Evolutionary conservation across 148 eudicot species (phyloP).

Genomic region (Nepenthes mirabilis): DNA sequence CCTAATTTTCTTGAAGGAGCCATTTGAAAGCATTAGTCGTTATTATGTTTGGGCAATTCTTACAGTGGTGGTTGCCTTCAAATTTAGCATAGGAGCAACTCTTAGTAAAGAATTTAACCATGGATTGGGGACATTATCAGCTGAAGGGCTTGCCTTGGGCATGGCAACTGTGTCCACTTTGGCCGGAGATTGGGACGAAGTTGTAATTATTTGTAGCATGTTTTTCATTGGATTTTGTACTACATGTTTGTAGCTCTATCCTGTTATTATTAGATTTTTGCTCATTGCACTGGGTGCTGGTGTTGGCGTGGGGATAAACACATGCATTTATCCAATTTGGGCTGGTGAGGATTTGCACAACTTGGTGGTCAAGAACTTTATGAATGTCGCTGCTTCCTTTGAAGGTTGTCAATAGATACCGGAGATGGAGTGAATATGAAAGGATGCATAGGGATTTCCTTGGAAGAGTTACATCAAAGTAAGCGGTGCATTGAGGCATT

Average conservation of each 20-base stretch:
- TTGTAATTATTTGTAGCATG: background rate
- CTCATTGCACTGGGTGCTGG: slow-evolving; percentile 56
- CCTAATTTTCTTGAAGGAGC: no score
- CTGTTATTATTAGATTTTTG: slow-evolving; percentile 48
- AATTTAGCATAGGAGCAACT: background rate
- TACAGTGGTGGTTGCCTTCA: no score
- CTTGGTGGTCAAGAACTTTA: slow-evolving; percentile 54
- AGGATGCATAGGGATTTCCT: no score
- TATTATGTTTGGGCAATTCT: no score
- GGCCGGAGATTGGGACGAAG: background rate
- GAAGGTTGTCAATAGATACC: slow-evolving; percentile 25
- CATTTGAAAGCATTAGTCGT: no score
- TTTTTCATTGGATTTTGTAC: background rate
- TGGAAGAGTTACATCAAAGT: no score
- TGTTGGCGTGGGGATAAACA: slow-evolving; percentile 40
- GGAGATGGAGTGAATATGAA: background rate
- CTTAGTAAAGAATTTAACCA: background rate
- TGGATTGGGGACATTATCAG: background rate
- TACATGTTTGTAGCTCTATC: background rate
- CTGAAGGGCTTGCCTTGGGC: background rate
- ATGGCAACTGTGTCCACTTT: background rate
- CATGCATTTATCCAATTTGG: slow-evolving; percentile 62
- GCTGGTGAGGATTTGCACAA: slow-evolving; percentile 77
- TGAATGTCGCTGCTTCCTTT: slow-evolving; percentile 50
- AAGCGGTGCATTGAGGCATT: no score